phyloP scores from a whole-genome alignment of 805 yeast species.

The Torulaspora indica region DNA sequence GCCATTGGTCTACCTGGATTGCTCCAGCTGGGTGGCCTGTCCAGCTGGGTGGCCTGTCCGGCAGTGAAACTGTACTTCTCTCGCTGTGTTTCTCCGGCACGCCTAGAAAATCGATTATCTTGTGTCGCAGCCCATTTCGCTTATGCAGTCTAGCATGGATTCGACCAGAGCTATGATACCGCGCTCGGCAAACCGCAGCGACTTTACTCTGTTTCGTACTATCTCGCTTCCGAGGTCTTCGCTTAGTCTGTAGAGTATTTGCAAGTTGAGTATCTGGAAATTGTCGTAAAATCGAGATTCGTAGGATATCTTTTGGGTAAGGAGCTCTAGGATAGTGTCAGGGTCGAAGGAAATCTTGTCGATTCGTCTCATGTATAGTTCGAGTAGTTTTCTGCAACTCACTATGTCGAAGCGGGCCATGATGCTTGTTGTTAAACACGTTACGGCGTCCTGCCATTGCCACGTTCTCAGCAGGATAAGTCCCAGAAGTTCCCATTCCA shows the following conservation, averaged over 20 bases:
- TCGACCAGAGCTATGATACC: slow-evolving; percentile 24
- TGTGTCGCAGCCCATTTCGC: slow-evolving; percentile 11
- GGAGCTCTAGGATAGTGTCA: slow-evolving; percentile 40
- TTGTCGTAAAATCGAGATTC: slow-evolving; percentile 62
- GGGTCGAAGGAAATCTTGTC: slow-evolving; percentile 21
- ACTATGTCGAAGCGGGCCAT: slow-evolving; percentile 60
- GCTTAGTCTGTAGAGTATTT: slow-evolving; percentile 42
- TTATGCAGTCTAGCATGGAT: slow-evolving; percentile 24
- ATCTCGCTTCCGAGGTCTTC: slow-evolving; percentile 20
- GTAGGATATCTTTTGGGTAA: slow-evolving; percentile 55
- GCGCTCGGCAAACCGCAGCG: slow-evolving; percentile 23
- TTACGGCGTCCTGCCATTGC: slow-evolving; percentile 44
- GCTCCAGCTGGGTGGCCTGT: too few relatives aligned
- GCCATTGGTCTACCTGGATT: too few relatives aligned
- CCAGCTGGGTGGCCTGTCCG: too few relatives aligned
- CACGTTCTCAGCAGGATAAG: slow-evolving; percentile 47
- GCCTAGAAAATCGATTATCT: too few relatives aligned
- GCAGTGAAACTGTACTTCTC: too few relatives aligned
- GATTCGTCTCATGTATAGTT: slow-evolving; percentile 33
- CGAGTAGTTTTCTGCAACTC: slow-evolving; percentile 48
- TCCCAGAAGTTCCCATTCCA: slow-evolving; percentile 75
- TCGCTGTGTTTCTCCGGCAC: too few relatives aligned
- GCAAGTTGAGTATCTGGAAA: slow-evolving; percentile 42
- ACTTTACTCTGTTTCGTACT: slow-evolving; percentile 21
- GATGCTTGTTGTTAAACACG: slow-evolving; percentile 51